Evolutionary conservation across 108 stramenopile genomes (phyloP).

Genomic region (Epipyxis sp.): DNA sequence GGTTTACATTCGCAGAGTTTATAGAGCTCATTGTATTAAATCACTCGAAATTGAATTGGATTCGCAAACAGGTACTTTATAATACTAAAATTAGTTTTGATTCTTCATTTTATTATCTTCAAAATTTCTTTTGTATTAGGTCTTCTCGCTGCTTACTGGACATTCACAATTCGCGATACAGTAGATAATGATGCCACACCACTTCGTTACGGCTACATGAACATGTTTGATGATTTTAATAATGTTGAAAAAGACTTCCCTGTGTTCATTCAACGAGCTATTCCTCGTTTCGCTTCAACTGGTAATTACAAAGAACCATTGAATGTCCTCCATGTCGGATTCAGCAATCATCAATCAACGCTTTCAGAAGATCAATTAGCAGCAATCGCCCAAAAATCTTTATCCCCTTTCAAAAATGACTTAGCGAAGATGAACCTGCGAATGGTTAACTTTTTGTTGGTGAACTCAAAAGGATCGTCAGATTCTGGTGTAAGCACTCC

Average conservation of each 20-base stretch:
- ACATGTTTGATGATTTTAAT: neutral
- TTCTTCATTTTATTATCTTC: too few relatives aligned
- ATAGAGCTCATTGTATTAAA: constrained; percentile 73
- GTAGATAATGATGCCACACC: constrained; percentile 58
- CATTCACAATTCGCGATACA: constrained; percentile 80
- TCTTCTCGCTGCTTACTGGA: constrained; percentile 73
- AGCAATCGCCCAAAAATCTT: too few relatives aligned
- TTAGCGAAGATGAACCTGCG: constrained; percentile 42
- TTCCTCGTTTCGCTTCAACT: neutral
- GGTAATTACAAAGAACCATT: constrained; percentile 55
- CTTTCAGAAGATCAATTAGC: neutral
- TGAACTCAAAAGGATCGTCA: neutral
- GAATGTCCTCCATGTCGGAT: constrained; percentile 78
- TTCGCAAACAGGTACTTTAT: constrained; percentile 58
- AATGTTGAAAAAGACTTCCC: neutral
- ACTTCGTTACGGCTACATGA: constrained; percentile 29
- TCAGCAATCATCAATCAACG: constrained; percentile 24
- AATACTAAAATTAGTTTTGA: too few relatives aligned
- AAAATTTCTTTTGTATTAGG: too few relatives aligned
- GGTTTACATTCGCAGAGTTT: constrained; percentile 86
- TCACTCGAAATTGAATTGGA: constrained; percentile 64
- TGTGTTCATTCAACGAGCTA: neutral
- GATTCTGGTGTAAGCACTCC: too few relatives aligned
- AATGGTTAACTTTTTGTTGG: constrained; percentile 66
- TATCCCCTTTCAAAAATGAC: neutral